phyloP scores from a whole-genome alignment of 2,329 filamentous ascomycete species.

The Cordyceps farinosa region DNA sequence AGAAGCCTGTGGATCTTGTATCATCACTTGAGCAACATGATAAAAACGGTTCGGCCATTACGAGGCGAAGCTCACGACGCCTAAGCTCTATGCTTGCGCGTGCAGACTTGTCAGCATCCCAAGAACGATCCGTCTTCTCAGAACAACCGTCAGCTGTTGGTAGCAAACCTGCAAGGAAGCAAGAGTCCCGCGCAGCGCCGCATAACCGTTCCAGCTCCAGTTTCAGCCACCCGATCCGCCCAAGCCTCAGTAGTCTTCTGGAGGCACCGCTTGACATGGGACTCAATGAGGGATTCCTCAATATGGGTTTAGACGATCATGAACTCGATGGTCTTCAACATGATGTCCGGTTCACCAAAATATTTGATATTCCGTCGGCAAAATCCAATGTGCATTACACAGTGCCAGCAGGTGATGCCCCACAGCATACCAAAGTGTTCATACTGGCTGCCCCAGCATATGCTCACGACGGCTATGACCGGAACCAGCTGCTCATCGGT shows the following conservation, averaged over 20 bases:
- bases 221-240: conserved; percentile 44
- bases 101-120: conserved; percentile 79
- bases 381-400: conserved; percentile 60
- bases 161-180: conserved; percentile 52
- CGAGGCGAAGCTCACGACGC: conserved; percentile 63
- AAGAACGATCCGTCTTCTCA: conserved; percentile 75
- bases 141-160: conserved; percentile 53
- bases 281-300: conserved; percentile 68
- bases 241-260: conserved; percentile 58
- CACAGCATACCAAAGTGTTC: conserved; percentile 60
- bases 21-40: conserved; percentile 68
- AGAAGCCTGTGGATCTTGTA: conserved; percentile 59
- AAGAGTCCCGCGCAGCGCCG: conserved; percentile 63
- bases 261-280: conserved; percentile 67
- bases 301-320: conserved; percentile 69
- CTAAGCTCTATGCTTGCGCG: conserved; percentile 89
- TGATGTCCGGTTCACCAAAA: conserved; percentile 68
- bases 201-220: conserved; percentile 38
- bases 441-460: conserved; percentile 60
- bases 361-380: conserved; percentile 64
- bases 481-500: conserved; percentile 59
- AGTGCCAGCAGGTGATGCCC: conserved; percentile 49
- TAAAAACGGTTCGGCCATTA: conserved; percentile 48
- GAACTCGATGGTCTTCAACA: conserved; percentile 67
- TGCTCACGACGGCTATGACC: conserved; percentile 49